These are phyloP conservation scores for Taxillus chinensis DNA, from an alignment of 164 flowering plant species.

Conservation along the genomic window DNA sequence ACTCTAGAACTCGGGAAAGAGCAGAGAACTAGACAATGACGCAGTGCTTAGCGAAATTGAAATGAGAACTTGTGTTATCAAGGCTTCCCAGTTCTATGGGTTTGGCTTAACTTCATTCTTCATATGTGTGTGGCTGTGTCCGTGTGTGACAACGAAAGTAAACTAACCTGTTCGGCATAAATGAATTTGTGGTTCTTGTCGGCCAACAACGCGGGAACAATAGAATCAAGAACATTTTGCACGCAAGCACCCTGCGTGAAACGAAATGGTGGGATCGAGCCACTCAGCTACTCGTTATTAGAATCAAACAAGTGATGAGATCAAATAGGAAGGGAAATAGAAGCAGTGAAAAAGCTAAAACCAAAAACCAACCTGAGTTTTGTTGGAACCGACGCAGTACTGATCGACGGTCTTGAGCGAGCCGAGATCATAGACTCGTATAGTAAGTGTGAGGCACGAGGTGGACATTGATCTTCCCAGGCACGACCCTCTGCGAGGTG, in stretches of 20 bases:
- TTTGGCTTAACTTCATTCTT: no score
- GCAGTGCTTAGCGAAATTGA: no score
- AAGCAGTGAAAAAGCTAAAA: background rate
- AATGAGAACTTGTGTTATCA: no score
- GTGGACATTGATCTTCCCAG: constrained; percentile 29
- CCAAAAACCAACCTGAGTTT: constrained; percentile 18
- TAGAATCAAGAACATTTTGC: constrained; percentile 81
- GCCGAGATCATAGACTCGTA: constrained; percentile 39
- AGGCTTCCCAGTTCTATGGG: no score
- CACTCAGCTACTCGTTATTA: background rate
- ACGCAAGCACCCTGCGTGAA: constrained; percentile 37
- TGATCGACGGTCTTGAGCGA: constrained; percentile 38
- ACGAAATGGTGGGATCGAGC: background rate
- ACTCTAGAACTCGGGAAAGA: no score
- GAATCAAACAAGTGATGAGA: no score
- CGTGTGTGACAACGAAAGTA: no score
- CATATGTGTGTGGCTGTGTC: no score
- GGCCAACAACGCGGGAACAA: constrained; percentile 58
- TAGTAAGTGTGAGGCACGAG: constrained; percentile 35
- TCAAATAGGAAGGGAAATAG: background rate
- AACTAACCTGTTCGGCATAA: constrained; percentile 53
- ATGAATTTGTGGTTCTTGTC: constrained; percentile 76
- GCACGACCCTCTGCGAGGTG: constrained; percentile 17
- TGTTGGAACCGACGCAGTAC: constrained; percentile 35
- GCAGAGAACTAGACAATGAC: no score